These are phyloP conservation scores for Cardamine chenopodiifolia DNA, from an alignment of 345 rosid species.

Conservation along the genomic window DNA sequence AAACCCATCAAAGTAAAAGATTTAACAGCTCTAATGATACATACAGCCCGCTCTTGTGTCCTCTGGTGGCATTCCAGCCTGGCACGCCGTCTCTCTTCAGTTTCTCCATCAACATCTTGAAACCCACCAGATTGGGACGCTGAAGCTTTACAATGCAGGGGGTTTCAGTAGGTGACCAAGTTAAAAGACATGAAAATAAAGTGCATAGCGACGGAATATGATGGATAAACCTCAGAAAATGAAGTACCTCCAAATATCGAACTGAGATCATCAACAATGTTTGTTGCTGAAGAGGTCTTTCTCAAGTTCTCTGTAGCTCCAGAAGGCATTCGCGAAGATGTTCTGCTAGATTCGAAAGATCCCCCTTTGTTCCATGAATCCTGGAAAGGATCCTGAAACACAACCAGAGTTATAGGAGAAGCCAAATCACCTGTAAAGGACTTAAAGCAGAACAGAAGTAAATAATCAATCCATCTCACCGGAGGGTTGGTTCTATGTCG, in stretches of 20 bases:
- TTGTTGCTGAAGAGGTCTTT: constrained; percentile 77
- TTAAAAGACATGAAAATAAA: background rate
- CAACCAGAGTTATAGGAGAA: constrained; percentile 30
- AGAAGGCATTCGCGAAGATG: constrained; percentile 62
- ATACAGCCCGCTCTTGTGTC: constrained; percentile 97
- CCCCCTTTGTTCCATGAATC: constrained; percentile 71
- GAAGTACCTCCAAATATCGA: constrained; percentile 86
- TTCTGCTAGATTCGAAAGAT: constrained; percentile 58
- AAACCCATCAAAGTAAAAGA: constrained; percentile 22
- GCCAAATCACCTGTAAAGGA: background rate
- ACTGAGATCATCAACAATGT: constrained; percentile 72
- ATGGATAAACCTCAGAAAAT: background rate
- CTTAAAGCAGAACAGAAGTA: constrained; percentile 21
- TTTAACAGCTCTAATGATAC: constrained; percentile 33
- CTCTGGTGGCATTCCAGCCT: constrained; percentile 93
- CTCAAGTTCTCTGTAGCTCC: constrained; percentile 66
- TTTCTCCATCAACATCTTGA: constrained; percentile 90
- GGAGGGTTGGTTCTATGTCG: constrained; percentile 69
- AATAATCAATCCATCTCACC: constrained; percentile 50
- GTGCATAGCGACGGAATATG: background rate
- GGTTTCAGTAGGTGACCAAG: constrained; percentile 28
- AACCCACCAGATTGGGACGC: constrained; percentile 66
- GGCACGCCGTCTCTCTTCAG: constrained; percentile 87
- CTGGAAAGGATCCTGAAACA: constrained; percentile 71
- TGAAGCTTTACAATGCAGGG: constrained; percentile 53